Evolutionary conservation across 208 protist genomes (phyloP), one percentile per base, ranked within the genome.

Genomic region (Borovskyia barvae): DNA sequence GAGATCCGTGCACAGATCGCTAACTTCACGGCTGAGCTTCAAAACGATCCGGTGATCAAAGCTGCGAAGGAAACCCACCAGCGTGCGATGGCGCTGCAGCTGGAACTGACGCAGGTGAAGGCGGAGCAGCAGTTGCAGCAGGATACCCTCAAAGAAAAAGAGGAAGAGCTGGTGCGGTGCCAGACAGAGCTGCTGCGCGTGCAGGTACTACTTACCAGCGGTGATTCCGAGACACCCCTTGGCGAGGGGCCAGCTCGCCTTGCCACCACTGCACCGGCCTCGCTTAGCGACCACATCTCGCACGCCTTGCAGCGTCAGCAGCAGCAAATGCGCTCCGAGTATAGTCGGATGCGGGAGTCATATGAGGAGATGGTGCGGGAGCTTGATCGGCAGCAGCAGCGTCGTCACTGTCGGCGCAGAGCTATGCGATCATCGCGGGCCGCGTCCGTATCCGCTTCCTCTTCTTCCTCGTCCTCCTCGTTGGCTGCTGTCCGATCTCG

Each of bases 11-110:
- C 81, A 37, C 89, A 95, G 62, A 80, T 95, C 7, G 66, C 82
- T 24, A 78, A 73, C 63, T 95, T 95, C 67, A 85, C 89, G n/a
- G 59, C 81, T 28, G 89, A 95, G 62, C 68, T 95, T 49, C 83
- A 93, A 50, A 93, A 89, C 56, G 89, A 95, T 52, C 89, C 89
- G 6, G 66, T 82, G 2, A 36, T 95, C 26, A 80, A 79, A 33
- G 62, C 66, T 4, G 89, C 89, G n/a, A 85, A 77, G 47, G 86
- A 89, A 72, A 85, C 74, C 37, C 81, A 88, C 61, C 75, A 72
- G 29, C 69, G 75, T 14, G 63, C 84, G 40, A 58, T 75, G 32
- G 67, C 63, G 67, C 54, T 92, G 47, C 81, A 95, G 72, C 71
- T 80, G 48, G 81, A 90, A 40, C 60, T 95, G 35, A 49, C 80